Percentiles rank a stretch among this genome's conserved stretches.
These are phyloP conservation scores for Agaricus subrufescens DNA, from an alignment of 768 basidiomycete species.

Conservation along the genomic window DNA sequence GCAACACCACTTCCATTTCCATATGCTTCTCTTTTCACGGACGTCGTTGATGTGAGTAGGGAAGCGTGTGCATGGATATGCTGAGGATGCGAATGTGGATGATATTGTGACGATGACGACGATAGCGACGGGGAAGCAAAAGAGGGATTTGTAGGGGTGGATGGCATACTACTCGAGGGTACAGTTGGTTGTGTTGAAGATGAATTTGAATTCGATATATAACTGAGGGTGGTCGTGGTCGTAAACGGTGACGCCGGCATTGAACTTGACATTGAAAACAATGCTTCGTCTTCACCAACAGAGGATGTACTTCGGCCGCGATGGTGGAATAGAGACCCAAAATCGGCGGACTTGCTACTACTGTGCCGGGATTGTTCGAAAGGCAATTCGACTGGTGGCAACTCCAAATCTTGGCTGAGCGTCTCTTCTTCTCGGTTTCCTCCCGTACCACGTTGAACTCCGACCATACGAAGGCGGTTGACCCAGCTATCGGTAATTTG, in stretches of 20 bases:
- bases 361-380: neutral
- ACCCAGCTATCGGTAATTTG: slow-evolving; percentile 58
- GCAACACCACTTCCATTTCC: slow-evolving; percentile 4
- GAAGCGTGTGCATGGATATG: no score
- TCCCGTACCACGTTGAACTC: slow-evolving; percentile 52
- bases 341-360: neutral
- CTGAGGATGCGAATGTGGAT: neutral
- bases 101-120: neutral
- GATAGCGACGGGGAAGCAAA: slow-evolving; percentile 16
- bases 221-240: slow-evolving; percentile 15
- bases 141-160: slow-evolving; percentile 25
- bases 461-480: slow-evolving; percentile 71
- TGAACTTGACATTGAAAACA: slow-evolving; percentile 20
- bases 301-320: slow-evolving; percentile 16
- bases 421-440: slow-evolving; percentile 18
- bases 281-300: slow-evolving; percentile 19
- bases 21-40: neutral
- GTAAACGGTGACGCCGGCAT: slow-evolving; percentile 21
- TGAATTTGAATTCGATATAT: slow-evolving; percentile 1
- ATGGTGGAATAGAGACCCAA: slow-evolving; percentile 10
- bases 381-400: neutral
- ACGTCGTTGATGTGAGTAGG: no score
- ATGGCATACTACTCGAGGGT: slow-evolving; percentile 27
- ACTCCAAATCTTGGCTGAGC: neutral
- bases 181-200: neutral